Evolutionary conservation across 2,329 filamentous ascomycete genomes (phyloP).

Genomic region (Cryoendolithus antarcticus): DNA sequence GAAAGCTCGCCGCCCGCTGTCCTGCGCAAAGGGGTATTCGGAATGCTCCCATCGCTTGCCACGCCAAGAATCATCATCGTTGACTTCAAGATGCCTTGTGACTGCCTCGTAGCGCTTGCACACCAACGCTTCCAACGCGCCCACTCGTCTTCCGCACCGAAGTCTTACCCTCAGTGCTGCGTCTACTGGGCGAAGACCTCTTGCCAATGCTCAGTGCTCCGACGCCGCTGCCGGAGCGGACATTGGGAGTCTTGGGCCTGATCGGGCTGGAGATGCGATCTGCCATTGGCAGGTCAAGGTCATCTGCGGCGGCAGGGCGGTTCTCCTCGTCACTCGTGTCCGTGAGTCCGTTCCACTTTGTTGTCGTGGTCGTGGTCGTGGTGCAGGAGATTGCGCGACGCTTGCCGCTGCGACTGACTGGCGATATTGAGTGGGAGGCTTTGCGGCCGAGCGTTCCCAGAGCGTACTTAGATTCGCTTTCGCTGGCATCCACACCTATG

Average conservation of each 20-base stretch:
- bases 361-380: conserved; percentile 53
- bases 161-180: conserved; percentile 36
- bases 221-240: conserved; percentile 29
- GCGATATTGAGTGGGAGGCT: conserved; percentile 52
- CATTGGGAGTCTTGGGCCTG: conserved; percentile 32
- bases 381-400: conserved; percentile 62
- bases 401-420: conserved; percentile 44
- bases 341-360: conserved; percentile 27
- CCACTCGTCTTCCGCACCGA: conserved; percentile 40
- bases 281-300: conserved; percentile 12
- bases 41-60: no score
- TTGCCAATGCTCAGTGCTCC: conserved; percentile 35
- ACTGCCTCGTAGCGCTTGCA: not conserved
- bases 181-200: conserved; percentile 31
- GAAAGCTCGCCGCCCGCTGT: no score
- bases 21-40: no score
- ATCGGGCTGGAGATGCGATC: conserved; percentile 16
- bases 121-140: conserved; percentile 35
- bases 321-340: conserved; percentile 39
- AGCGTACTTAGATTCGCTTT: conserved; percentile 81
- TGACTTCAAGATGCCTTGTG: not conserved
- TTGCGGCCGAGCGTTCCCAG: conserved; percentile 60
- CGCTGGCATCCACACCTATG: conserved; percentile 44
- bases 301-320: conserved; percentile 15
- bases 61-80: no score